Percentiles rank a stretch among this genome's conserved stretches.
Evolutionary conservation across 768 basidiomycete genomes (phyloP).

Genomic region (Kwoniella heveanensis): DNA sequence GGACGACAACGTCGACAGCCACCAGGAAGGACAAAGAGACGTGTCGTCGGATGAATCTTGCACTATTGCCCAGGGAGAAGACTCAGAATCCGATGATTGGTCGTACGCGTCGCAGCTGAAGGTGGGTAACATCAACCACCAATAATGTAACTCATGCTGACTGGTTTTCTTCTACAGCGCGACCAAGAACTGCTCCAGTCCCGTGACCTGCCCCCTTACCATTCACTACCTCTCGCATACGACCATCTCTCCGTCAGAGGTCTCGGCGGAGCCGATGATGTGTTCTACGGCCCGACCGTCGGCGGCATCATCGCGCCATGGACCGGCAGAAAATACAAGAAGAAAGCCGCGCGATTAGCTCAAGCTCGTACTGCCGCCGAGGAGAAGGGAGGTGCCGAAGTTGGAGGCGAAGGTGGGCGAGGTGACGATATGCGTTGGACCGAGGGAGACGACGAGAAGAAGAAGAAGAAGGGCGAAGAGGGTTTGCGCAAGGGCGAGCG

Average conservation of each 20-base stretch:
- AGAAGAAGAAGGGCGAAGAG: constrained; percentile 30
- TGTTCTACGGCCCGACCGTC: constrained; percentile 43
- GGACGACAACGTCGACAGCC: background rate
- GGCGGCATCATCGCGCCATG: constrained; percentile 45
- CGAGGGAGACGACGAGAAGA: constrained; percentile 21
- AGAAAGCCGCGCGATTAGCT: constrained; percentile 35
- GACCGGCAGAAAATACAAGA: constrained; percentile 41
- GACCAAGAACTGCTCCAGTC: constrained; percentile 41
- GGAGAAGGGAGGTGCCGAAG: constrained; percentile 29
- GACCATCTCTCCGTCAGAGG: constrained; percentile 46
- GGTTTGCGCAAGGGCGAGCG: constrained; percentile 39
- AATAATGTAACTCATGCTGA: background rate
- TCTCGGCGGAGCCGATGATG: constrained; percentile 39
- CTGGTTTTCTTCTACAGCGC: constrained; percentile 11
- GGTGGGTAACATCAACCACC: constrained; percentile 14
- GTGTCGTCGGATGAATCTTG: background rate
- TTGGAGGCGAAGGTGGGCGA: constrained; percentile 14
- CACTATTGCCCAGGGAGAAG: background rate
- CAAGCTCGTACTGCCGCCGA: constrained; percentile 32
- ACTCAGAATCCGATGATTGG: constrained; percentile 6
- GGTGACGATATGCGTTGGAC: constrained; percentile 24
- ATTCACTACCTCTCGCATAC: constrained; percentile 42
- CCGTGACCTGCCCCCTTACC: constrained; percentile 27
- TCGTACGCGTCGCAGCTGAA: constrained; percentile 16
- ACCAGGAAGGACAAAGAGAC: background rate